Evolutionary conservation across 1,284 basidiomycete genomes (phyloP).

Genomic region (Ceratobasidium sp.): DNA sequence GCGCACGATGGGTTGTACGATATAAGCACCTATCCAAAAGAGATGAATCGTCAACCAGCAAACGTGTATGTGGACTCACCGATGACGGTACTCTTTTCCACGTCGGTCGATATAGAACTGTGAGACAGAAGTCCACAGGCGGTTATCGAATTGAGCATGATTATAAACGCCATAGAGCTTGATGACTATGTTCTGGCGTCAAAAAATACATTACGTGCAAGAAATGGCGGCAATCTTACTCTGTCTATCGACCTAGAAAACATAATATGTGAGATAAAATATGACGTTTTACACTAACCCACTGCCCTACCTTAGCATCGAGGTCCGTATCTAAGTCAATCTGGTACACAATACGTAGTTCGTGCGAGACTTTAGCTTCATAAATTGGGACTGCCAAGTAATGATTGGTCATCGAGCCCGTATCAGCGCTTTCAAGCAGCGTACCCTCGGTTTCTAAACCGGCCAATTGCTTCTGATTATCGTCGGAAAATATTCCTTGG

Average conservation of each 20-base stretch:
- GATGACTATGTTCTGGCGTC: constrained; percentile 19
- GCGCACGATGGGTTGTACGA: constrained; percentile 15
- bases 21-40: constrained; percentile 44
- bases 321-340: constrained; percentile 34
- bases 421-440: neutral
- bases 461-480: constrained; percentile 48
- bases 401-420: neutral
- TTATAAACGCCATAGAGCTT: constrained; percentile 50
- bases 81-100: constrained; percentile 47
- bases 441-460: constrained; percentile 25
- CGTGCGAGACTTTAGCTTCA: constrained; percentile 50
- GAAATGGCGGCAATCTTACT: neutral
- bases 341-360: constrained; percentile 51
- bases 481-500: neutral
- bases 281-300: neutral
- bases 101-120: constrained; percentile 16
- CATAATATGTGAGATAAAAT: neutral
- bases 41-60: neutral
- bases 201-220: neutral
- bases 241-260: neutral
- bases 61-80: constrained; percentile 30
- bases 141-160: constrained; percentile 50
- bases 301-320: constrained; percentile 40
- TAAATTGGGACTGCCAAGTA: constrained; percentile 49
- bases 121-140: constrained; percentile 50